Evolutionary conservation across 176 grass and related monocot species (phyloP).

Genomic region (Aegilops longissima): DNA sequence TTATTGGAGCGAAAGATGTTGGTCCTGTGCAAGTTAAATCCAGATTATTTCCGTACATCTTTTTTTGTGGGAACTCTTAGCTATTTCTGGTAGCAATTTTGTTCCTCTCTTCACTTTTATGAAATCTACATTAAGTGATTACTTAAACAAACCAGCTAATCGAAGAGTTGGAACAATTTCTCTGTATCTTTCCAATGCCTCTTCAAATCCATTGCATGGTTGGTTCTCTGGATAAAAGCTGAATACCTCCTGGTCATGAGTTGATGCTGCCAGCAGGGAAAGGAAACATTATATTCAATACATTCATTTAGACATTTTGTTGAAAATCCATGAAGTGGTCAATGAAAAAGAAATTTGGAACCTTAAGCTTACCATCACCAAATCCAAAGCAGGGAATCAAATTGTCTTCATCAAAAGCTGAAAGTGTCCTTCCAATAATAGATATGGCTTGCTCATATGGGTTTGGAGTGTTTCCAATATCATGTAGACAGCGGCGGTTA

Average conservation of each 20-base stretch:
- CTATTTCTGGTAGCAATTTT: constrained; percentile 20
- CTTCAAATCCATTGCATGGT: constrained; percentile 87
- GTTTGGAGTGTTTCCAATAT: constrained; percentile 64
- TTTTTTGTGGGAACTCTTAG: background rate
- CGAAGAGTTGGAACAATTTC: constrained; percentile 91
- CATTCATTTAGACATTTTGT: constrained; percentile 16
- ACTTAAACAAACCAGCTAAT: constrained; percentile 66
- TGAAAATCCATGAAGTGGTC: constrained; percentile 11
- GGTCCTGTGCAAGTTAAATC: constrained; percentile 67
- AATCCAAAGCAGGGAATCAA: constrained; percentile 93
- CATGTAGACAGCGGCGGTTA: constrained; percentile 70
- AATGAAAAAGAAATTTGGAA: background rate
- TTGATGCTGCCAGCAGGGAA: constrained; percentile 64
- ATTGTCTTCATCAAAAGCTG: constrained; percentile 90
- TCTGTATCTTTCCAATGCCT: constrained; percentile 77
- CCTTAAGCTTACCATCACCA: constrained; percentile 64
- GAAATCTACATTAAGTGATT: constrained; percentile 17
- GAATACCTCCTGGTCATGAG: constrained; percentile 95
- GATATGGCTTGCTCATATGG: constrained; percentile 95
- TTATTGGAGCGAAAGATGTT: constrained; percentile 90
- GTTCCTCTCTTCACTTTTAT: background rate
- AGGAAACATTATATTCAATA: constrained; percentile 21
- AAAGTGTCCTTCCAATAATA: constrained; percentile 91
- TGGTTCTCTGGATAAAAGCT: constrained; percentile 87
- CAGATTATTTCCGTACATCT: constrained; percentile 10